Percentiles rank a stretch among this genome's conserved stretches.
These are phyloP conservation scores for Ascochyta fabae DNA, from an alignment of 2,329 filamentous ascomycete genomes.

Conservation along the genomic window DNA sequence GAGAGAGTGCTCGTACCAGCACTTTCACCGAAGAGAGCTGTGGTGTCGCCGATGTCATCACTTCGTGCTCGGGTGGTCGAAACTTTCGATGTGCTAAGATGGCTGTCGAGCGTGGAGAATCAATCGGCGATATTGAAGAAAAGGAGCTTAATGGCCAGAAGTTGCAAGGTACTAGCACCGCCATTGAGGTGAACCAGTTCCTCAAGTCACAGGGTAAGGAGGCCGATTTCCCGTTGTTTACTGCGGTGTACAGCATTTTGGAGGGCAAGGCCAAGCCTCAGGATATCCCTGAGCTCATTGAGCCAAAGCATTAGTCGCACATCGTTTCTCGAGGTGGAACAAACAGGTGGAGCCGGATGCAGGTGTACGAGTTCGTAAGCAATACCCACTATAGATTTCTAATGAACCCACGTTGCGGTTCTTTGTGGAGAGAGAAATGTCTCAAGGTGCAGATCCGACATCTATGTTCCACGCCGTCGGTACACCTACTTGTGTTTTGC, in stretches of 20 bases:
- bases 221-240: constrained; percentile 89
- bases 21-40: constrained; percentile 98
- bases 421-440: background rate
- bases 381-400: constrained; percentile 20
- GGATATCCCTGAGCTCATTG: constrained; percentile 74
- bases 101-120: constrained; percentile 77
- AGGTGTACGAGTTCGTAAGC: constrained; percentile 10
- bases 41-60: constrained; percentile 94
- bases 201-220: constrained; percentile 79
- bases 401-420: constrained; percentile 1
- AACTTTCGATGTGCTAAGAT: constrained; percentile 95
- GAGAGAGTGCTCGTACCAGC: constrained; percentile 75
- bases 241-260: constrained; percentile 82
- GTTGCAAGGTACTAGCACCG: constrained; percentile 91
- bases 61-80: constrained; percentile 86
- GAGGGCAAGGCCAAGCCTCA: constrained; percentile 77
- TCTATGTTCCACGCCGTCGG: background rate
- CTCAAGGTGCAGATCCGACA: background rate
- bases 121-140: constrained; percentile 86
- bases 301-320: constrained; percentile 39
- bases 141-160: constrained; percentile 95
- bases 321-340: background rate
- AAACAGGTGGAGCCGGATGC: background rate
- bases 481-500: background rate
- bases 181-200: constrained; percentile 89